Evolutionary conservation across 495 filamentous ascomycete species (phyloP), one percentile per base, ranked within the genome.

Genomic region (Letharia columbiana): DNA sequence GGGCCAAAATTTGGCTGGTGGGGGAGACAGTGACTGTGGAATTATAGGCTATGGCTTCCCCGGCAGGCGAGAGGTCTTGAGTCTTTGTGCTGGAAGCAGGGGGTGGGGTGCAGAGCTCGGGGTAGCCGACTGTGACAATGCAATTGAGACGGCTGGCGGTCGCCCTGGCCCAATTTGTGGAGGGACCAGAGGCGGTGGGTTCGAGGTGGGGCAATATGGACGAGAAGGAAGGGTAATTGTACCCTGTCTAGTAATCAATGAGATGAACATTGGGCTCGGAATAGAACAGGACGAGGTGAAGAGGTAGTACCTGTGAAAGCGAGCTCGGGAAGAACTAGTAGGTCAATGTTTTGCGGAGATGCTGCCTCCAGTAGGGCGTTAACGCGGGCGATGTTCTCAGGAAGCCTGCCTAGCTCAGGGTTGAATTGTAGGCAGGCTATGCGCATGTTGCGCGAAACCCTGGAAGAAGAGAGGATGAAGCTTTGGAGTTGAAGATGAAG

Each of bases 61-160:
- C 20, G 3, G 31, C 20, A 17, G 77, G 33, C 54, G 31, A 20
- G 12, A 37, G 76, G 63, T 74, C 82, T 62, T 67, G 78, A 31
- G 44, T 20, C 4, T 45, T 17, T 11, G 63, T 39, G 50, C 52
- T 58, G 13, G 73, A 66, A 2, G 77, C 72, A 68, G 71, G 75
- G 23, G 69, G 67, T 37, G 76, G 74, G n/a, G 80, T 73, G 68
- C 82, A 77, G 31, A 82, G 82, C 75, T 98, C 94, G 0, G 94
- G 92, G 71, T 98, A 98, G 15, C 94, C 93, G 10, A 92, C 87
- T 35, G 86, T 88, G n/a, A 97, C 91, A 67, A 85, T 82, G 75
- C 92, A 96, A 20, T 83, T 77, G 66, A 91, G 80, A 61, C 85
- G 87, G 63, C 80, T 75, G 23, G 94, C 94, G 9, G 83, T 88